These are phyloP conservation scores for Salix purpurea DNA, from an alignment of 345 rosid species.

Conservation along the genomic window DNA sequence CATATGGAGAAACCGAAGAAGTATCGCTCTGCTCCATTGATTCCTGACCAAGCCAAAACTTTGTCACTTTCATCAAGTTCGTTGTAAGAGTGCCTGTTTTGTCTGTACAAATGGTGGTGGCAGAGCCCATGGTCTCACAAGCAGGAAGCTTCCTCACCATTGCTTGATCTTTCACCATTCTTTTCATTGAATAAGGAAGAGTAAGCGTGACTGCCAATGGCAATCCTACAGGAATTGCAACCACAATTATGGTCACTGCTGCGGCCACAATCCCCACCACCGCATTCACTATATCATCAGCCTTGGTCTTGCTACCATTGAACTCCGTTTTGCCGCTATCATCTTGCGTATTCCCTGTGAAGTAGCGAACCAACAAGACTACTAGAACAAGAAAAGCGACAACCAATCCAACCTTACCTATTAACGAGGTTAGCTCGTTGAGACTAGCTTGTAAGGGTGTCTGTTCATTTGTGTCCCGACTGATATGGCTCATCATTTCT, in stretches of 20 bases:
- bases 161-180: constrained; percentile 78
- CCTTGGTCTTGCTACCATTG: constrained; percentile 39
- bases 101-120: constrained; percentile 65
- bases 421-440: constrained; percentile 55
- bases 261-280: constrained; percentile 63
- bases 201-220: constrained; percentile 80
- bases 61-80: constrained; percentile 60
- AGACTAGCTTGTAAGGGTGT: constrained; percentile 69
- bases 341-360: constrained; percentile 59
- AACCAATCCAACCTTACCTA: constrained; percentile 57
- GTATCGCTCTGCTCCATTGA: background rate
- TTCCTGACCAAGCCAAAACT: constrained; percentile 60
- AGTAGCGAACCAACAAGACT: constrained; percentile 56
- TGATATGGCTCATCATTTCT: constrained; percentile 63
- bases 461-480: constrained; percentile 36
- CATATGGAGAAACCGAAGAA: constrained; percentile 24
- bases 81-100: constrained; percentile 82
- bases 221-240: constrained; percentile 77
- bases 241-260: constrained; percentile 79
- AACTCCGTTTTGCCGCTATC: constrained; percentile 45
- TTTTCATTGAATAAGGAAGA: constrained; percentile 75
- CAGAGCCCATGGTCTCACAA: constrained; percentile 91
- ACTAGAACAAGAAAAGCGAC: constrained; percentile 65
- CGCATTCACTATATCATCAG: constrained; percentile 44
- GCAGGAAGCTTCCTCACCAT: constrained; percentile 77